phyloP scores from a whole-genome alignment of 768 basidiomycete genomes.

The Termitomyces sp. region DNA sequence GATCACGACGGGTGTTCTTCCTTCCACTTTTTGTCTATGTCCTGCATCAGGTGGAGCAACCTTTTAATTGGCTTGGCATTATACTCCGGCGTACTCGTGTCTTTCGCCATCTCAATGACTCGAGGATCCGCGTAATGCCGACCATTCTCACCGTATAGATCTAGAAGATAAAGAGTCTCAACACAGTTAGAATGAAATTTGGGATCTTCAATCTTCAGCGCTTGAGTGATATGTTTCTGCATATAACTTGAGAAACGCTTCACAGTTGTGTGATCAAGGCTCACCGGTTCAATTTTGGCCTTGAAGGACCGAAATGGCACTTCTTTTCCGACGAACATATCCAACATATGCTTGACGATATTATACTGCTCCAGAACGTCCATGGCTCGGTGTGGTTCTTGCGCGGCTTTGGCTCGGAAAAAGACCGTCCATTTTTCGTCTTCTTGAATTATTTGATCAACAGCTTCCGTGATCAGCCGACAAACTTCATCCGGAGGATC shows the following conservation, averaged over 20 bases:
- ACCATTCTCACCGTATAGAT: slow-evolving; percentile 54
- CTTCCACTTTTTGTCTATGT: slow-evolving; percentile 42
- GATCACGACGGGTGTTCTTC: slow-evolving; percentile 19
- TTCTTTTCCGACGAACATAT: slow-evolving; percentile 36
- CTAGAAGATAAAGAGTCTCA: slow-evolving; percentile 46
- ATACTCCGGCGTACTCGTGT: slow-evolving; percentile 34
- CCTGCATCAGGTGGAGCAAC: slow-evolving; percentile 43
- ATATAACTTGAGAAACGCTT: not conserved
- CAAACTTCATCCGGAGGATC: slow-evolving; percentile 35
- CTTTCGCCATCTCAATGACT: slow-evolving; percentile 47
- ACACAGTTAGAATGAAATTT: slow-evolving; percentile 42
- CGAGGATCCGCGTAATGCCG: slow-evolving; percentile 40
- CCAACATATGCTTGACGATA: slow-evolving; percentile 46
- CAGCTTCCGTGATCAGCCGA: slow-evolving; percentile 35
- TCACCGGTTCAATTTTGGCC: slow-evolving; percentile 42
- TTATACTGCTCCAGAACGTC: slow-evolving; percentile 45
- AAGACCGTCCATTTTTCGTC: slow-evolving; percentile 42
- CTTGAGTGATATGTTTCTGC: slow-evolving; percentile 50
- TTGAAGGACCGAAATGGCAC: slow-evolving; percentile 33
- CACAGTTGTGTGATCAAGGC: not conserved
- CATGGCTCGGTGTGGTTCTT: slow-evolving; percentile 29
- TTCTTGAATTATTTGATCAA: slow-evolving; percentile 38
- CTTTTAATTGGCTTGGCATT: slow-evolving; percentile 42
- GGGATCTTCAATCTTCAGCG: slow-evolving; percentile 38
- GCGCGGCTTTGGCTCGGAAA: slow-evolving; percentile 34